Evolutionary conservation across 2,329 filamentous ascomycete species (phyloP).

Genomic region (Volutella citrinella): DNA sequence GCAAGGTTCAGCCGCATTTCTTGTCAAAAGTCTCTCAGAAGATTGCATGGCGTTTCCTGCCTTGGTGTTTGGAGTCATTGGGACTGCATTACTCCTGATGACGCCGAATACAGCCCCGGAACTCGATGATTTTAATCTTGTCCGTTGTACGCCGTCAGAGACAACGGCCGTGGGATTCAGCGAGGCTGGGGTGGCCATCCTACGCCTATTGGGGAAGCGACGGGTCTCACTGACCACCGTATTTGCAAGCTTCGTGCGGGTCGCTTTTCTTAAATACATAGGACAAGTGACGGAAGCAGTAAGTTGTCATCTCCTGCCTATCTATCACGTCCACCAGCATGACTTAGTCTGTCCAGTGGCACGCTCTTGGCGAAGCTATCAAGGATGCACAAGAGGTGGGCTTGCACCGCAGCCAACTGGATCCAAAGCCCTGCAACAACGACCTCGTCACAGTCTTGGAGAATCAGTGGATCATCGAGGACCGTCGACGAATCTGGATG

Average conservation of each 20-base stretch:
- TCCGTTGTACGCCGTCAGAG: slow-evolving; percentile 57
- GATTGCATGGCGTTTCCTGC: slow-evolving; percentile 57
- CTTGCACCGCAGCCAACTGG: slow-evolving; percentile 51
- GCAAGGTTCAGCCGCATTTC: slow-evolving; percentile 43
- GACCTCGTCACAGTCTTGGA: slow-evolving; percentile 49
- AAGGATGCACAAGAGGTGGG: slow-evolving; percentile 62
- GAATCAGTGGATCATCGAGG: slow-evolving; percentile 57
- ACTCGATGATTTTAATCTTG: slow-evolving; percentile 57
- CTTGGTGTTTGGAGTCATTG: slow-evolving; percentile 57
- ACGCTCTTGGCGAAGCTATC: slow-evolving; percentile 54
- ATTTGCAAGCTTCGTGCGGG: slow-evolving; percentile 54
- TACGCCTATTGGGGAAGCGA: slow-evolving; percentile 56
- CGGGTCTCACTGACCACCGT: slow-evolving; percentile 55
- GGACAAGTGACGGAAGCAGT: slow-evolving; percentile 58
- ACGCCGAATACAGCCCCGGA: slow-evolving; percentile 44
- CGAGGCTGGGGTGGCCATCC: slow-evolving; percentile 52
- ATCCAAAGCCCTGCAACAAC: slow-evolving; percentile 46
- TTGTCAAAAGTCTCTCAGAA: slow-evolving; percentile 49
- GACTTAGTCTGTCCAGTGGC: too few species aligned
- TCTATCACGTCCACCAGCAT: too few species aligned
- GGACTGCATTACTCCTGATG: slow-evolving; percentile 51
- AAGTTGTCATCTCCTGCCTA: too few species aligned
- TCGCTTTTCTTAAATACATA: slow-evolving; percentile 56
- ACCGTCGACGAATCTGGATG: slow-evolving; percentile 54
- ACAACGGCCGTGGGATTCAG: slow-evolving; percentile 60